Evolutionary conservation across 768 basidiomycete genomes (phyloP).

Genomic region (Mycena maculata): DNA sequence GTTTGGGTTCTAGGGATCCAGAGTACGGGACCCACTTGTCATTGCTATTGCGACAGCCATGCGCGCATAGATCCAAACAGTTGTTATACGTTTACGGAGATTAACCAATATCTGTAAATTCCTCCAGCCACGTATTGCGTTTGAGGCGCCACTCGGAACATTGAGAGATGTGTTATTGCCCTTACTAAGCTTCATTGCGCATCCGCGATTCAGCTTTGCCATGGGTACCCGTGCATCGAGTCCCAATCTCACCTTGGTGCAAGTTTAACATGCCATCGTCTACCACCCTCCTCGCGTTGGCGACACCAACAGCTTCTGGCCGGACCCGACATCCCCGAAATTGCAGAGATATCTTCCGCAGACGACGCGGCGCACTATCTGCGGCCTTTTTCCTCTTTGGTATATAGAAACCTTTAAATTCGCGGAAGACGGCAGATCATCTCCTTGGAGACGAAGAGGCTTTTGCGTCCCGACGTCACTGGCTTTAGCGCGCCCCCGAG

Average conservation of each 20-base stretch:
- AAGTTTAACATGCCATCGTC: neutral
- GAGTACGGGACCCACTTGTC: no score
- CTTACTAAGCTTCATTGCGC: no score
- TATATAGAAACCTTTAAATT: no score
- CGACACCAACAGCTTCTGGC: conserved; percentile 10
- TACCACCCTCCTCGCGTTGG: neutral
- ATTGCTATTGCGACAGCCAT: neutral
- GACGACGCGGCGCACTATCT: neutral
- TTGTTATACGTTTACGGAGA: no score
- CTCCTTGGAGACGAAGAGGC: conserved; percentile 8
- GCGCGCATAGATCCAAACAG: no score
- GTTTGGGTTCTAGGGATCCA: no score
- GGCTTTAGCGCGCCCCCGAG: neutral
- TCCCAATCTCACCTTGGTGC: neutral
- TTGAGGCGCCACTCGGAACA: no score
- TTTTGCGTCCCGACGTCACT: conserved; percentile 3
- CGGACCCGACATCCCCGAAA: neutral
- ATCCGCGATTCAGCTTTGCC: no score
- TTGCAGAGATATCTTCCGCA: neutral
- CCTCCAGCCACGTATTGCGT: no score
- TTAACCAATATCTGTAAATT: no score
- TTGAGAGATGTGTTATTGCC: no score
- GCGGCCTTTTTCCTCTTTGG: neutral
- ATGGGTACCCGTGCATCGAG: neutral
- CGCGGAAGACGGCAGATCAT: neutral